phyloP scores from a whole-genome alignment of 805 yeast species.

The Sungouiella thailandica region DNA sequence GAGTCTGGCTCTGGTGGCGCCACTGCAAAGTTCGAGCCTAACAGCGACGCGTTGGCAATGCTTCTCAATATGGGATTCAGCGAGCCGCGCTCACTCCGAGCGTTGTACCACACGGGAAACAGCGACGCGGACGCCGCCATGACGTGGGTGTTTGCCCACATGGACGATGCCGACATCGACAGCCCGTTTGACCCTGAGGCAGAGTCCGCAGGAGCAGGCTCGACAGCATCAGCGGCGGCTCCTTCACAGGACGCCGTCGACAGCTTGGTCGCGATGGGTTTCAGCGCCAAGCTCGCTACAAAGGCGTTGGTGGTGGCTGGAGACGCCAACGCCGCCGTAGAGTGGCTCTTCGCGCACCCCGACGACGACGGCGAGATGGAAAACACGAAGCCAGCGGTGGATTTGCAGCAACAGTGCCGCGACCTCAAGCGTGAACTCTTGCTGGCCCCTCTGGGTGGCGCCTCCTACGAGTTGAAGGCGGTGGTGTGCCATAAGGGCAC shows the following conservation, averaged over 20 bases:
- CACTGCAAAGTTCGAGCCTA: slow-evolving; percentile 42
- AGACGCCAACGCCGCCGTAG: slow-evolving; percentile 74
- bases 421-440: slow-evolving; percentile 13
- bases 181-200: slow-evolving; percentile 41
- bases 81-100: slow-evolving; percentile 57
- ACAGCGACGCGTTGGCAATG: slow-evolving; percentile 47
- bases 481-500: slow-evolving; percentile 86
- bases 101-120: slow-evolving; percentile 71
- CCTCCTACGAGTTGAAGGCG: slow-evolving; percentile 49
- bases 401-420: slow-evolving; percentile 22
- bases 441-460: slow-evolving; percentile 9
- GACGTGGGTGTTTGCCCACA: slow-evolving; percentile 86
- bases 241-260: slow-evolving; percentile 37
- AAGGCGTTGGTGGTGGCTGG: slow-evolving; percentile 63
- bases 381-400: slow-evolving; percentile 15
- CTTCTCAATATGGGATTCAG: slow-evolving; percentile 88
- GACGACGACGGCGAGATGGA: slow-evolving; percentile 65
- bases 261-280: slow-evolving; percentile 71
- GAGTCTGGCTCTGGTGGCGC: slow-evolving; percentile 3
- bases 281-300: slow-evolving; percentile 54
- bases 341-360: slow-evolving; percentile 84
- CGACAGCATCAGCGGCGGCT: slow-evolving; percentile 10
- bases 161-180: slow-evolving; percentile 81
- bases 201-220: slow-evolving; percentile 16
- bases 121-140: slow-evolving; percentile 62